These are phyloP conservation scores for Penicillium tannophilum DNA, from an alignment of 495 filamentous ascomycete genomes.

Conservation along the genomic window DNA sequence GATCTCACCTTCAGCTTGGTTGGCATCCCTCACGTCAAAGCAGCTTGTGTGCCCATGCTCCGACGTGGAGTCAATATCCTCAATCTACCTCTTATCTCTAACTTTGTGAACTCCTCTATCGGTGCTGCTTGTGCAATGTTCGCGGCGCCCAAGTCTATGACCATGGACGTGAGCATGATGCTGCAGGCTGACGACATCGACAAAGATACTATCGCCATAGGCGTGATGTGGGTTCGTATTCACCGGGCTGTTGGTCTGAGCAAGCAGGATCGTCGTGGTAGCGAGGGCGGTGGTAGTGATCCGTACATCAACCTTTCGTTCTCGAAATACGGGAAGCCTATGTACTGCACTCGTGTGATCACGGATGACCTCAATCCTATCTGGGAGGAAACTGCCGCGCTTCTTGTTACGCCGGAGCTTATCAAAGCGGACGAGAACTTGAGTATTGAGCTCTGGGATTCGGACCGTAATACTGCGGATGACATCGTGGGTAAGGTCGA, in stretches of 20 bases:
- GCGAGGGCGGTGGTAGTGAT: constrained; percentile 86
- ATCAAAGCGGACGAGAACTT: constrained; percentile 93
- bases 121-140: constrained; percentile 83
- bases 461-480: constrained; percentile 83
- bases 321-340: constrained; percentile 93
- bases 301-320: constrained; percentile 80
- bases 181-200: constrained; percentile 86
- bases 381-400: constrained; percentile 86
- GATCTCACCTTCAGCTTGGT: constrained; percentile 91
- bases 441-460: constrained; percentile 94
- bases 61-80: constrained; percentile 87
- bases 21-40: constrained; percentile 84
- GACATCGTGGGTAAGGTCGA: constrained; percentile 95
- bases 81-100: constrained; percentile 89
- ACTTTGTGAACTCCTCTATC: constrained; percentile 97
- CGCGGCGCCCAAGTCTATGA: constrained; percentile 95
- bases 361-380: constrained; percentile 92
- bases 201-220: constrained; percentile 83
- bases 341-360: constrained; percentile 96
- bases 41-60: constrained; percentile 90
- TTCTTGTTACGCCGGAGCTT: constrained; percentile 81
- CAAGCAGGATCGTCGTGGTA: constrained; percentile 87
- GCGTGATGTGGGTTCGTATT: constrained; percentile 88
- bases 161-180: constrained; percentile 86
- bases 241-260: constrained; percentile 83